Conservation (phyloP, 1,139 yeast species). For the Hansenula anomala region DNA sequence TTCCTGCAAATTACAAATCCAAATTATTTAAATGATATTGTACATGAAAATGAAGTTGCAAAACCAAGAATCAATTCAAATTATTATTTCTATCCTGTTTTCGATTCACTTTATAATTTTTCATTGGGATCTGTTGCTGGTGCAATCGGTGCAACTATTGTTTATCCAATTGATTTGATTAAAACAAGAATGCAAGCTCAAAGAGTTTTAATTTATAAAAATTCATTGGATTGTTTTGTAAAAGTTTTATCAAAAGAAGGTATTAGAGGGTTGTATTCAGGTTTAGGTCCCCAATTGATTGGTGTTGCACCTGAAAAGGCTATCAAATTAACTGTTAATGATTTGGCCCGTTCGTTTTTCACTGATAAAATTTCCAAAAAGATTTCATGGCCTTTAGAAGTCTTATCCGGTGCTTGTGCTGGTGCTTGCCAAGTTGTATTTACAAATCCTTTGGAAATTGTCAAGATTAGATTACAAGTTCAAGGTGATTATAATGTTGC, state of each 20-base stretch:
- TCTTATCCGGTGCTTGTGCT: constrained; percentile 87
- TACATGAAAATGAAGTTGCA: constrained; percentile 39
- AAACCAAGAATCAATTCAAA: constrained; percentile 26
- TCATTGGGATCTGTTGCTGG: constrained; percentile 93
- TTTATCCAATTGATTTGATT: constrained; percentile 93
- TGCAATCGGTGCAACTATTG: constrained; percentile 97
- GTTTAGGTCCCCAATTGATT: constrained; percentile 87
- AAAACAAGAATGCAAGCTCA: constrained; percentile 98
- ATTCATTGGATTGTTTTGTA: constrained; percentile 80
- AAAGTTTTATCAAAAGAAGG: constrained; percentile 82
- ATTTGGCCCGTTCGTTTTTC: constrained; percentile 73
- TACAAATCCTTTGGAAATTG: constrained; percentile 95
- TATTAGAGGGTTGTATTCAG: constrained; percentile 83
- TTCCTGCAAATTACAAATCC: constrained; percentile 37
- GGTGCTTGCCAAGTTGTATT: constrained; percentile 97
- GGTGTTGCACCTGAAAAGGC: constrained; percentile 99
- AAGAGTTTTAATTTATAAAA: constrained; percentile 62
- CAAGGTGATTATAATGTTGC: constrained; percentile 62
- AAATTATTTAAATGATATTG: constrained; percentile 51
- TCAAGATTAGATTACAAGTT: constrained; percentile 90
- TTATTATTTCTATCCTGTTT: constrained; percentile 45
- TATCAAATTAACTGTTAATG: constrained; percentile 91
- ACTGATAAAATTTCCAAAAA: constrained; percentile 51
- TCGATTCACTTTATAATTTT: constrained; percentile 86
- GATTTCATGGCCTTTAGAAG: constrained; percentile 68